Percentiles rank a stretch among this genome's conserved stretches.
phyloP scores from a whole-genome alignment of 2,329 filamentous ascomycete species.

The Alternaria burnsii region DNA sequence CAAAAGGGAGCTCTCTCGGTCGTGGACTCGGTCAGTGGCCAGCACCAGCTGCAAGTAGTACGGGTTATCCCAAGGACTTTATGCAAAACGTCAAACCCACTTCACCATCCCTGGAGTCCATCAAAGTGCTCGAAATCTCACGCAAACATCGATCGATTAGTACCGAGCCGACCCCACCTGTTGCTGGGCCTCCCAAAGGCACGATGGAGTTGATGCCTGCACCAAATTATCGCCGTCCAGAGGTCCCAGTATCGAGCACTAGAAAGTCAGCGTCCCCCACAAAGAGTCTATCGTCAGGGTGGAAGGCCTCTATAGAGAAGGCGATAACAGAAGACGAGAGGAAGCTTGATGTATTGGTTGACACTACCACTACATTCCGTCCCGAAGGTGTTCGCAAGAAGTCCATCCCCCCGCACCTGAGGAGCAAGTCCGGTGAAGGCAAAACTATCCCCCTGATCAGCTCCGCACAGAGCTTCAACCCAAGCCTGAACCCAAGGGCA shows the following conservation, averaged over 20 bases:
- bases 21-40: neutral
- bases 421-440: neutral
- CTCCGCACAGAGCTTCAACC: neutral
- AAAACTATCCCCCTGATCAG: neutral
- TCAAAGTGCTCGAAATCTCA: neutral
- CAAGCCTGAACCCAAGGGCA: neutral
- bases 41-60: neutral
- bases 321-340: neutral
- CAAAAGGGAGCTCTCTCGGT: neutral
- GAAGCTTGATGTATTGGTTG: neutral
- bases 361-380: neutral
- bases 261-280: neutral
- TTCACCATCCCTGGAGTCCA: neutral
- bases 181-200: neutral
- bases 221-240: neutral
- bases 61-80: neutral
- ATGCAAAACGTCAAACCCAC: neutral
- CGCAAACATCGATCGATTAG: neutral
- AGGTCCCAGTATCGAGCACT: neutral
- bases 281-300: neutral
- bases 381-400: neutral
- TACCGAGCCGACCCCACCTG: neutral
- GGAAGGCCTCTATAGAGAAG: conserved; percentile 6
- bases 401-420: conserved; percentile 11
- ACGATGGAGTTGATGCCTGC: neutral